These are phyloP conservation scores for Nothophaeocryptopus gaeumannii DNA, from an alignment of 2,329 filamentous ascomycete species.

Conservation along the genomic window DNA sequence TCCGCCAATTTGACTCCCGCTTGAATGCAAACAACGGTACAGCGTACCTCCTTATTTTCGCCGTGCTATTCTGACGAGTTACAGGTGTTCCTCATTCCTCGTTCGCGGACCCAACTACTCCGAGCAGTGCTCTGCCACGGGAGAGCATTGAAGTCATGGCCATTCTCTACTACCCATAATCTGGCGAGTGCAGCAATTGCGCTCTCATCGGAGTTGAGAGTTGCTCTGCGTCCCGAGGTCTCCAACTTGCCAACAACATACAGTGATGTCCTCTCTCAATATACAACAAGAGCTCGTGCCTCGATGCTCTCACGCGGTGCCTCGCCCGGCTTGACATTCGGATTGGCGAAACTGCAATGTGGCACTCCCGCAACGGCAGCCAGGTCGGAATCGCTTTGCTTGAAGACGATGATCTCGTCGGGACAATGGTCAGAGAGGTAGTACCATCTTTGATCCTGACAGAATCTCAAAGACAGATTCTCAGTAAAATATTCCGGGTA, in stretches of 20 bases:
- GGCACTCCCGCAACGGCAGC: slow-evolving; percentile 4
- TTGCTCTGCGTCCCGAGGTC: too few relatives aligned
- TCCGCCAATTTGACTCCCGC: slow-evolving; percentile 6
- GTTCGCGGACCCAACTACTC: neutral
- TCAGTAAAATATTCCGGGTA: slow-evolving; percentile 12
- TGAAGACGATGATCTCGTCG: slow-evolving; percentile 13
- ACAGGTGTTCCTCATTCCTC: slow-evolving; percentile 12
- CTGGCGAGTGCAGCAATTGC: neutral
- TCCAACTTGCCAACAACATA: too few relatives aligned
- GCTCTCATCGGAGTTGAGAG: too few relatives aligned
- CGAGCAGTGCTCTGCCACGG: neutral
- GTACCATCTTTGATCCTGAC: slow-evolving; percentile 4
- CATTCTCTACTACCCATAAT: neutral
- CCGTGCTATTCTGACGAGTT: neutral
- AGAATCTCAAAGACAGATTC: slow-evolving; percentile 5
- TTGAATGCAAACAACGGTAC: slow-evolving; percentile 1
- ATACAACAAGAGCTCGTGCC: slow-evolving; percentile 10
- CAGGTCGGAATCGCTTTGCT: slow-evolving; percentile 11
- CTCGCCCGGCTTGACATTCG: neutral
- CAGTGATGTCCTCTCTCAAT: neutral
- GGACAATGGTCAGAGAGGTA: slow-evolving; percentile 9
- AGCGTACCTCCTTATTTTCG: neutral
- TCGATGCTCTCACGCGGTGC: slow-evolving; percentile 13
- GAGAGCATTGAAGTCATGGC: slow-evolving; percentile 13
- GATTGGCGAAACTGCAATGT: slow-evolving; percentile 12